Percentiles rank a stretch among this genome's conserved stretches.
phyloP scores from a whole-genome alignment of 768 basidiomycete genomes.

The Gyrodon lividus region DNA sequence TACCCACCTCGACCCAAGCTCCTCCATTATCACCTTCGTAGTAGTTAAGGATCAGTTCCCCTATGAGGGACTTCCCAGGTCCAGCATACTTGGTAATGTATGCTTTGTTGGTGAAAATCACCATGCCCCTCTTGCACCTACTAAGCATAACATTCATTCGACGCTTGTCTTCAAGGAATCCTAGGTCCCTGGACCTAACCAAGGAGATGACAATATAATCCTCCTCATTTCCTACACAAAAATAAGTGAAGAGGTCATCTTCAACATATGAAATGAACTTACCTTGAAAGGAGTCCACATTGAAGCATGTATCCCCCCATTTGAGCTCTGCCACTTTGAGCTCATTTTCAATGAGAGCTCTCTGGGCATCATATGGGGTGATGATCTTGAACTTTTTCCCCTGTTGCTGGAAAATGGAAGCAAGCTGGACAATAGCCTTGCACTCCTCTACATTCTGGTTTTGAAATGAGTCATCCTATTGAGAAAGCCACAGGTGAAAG shows the following conservation, averaged over 20 bases:
- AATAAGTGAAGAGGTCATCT: slow-evolving; percentile 2
- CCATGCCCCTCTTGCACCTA: slow-evolving; percentile 77
- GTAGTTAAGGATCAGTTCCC: slow-evolving; percentile 31
- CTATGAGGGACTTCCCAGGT: slow-evolving; percentile 47
- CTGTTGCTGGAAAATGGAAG: slow-evolving; percentile 51
- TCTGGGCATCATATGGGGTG: slow-evolving; percentile 80
- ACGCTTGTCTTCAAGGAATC: slow-evolving; percentile 63
- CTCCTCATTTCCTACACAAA: slow-evolving; percentile 71
- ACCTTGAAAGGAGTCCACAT: slow-evolving; percentile 84
- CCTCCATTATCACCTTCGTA: slow-evolving; percentile 30
- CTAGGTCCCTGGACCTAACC: slow-evolving; percentile 60
- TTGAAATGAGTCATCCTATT: background rate
- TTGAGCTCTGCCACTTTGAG: slow-evolving; percentile 50
- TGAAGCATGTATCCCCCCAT: slow-evolving; percentile 73
- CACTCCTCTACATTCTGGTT: slow-evolving; percentile 61
- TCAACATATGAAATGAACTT: slow-evolving; percentile 9
- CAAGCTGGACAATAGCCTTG: slow-evolving; percentile 55
- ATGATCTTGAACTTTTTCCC: slow-evolving; percentile 60
- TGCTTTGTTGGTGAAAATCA: slow-evolving; percentile 59
- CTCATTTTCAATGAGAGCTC: slow-evolving; percentile 52
- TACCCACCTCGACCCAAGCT: slow-evolving; percentile 37
- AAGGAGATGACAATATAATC: slow-evolving; percentile 73
- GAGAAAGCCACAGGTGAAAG: background rate
- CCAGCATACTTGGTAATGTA: slow-evolving; percentile 59
- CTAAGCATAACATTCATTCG: slow-evolving; percentile 89